phyloP scores from a whole-genome alignment of 495 filamentous ascomycete species.

The Aspergillus sclerotiicarbonarius region DNA sequence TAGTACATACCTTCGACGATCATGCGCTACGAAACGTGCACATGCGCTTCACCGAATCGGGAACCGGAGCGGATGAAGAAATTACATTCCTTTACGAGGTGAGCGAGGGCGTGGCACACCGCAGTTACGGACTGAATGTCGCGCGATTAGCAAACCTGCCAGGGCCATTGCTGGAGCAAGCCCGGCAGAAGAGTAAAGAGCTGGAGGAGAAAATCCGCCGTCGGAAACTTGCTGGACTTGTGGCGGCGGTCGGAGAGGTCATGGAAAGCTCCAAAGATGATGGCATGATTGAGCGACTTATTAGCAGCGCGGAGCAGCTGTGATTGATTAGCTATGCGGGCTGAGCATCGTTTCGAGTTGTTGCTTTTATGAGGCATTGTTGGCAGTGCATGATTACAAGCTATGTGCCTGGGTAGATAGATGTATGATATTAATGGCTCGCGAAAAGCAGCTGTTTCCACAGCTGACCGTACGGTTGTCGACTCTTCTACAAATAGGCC shows the following conservation, averaged over 20 bases:
- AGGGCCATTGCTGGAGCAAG: conserved; percentile 68
- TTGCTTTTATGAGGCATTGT: not conserved
- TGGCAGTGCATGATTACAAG: not conserved
- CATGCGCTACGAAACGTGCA: conserved; percentile 71
- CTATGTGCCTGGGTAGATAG: not conserved
- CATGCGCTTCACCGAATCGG: conserved; percentile 72
- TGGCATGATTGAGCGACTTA: conserved; percentile 33
- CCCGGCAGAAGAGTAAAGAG: conserved; percentile 73
- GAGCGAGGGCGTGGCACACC: conserved; percentile 83
- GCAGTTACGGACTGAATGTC: conserved; percentile 93
- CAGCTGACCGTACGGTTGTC: not conserved
- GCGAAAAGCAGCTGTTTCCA: not conserved
- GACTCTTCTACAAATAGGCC: not conserved
- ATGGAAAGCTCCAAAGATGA: conserved; percentile 35
- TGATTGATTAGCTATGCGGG: conserved; percentile 16
- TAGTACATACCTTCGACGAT: conserved; percentile 63
- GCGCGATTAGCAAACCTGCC: conserved; percentile 84
- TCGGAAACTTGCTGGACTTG: conserved; percentile 51
- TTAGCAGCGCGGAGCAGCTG: conserved; percentile 39
- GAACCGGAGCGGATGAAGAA: conserved; percentile 37
- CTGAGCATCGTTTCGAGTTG: not conserved
- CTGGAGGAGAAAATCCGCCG: conserved; percentile 71
- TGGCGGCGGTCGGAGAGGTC: conserved; percentile 36
- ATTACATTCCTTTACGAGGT: conserved; percentile 86
- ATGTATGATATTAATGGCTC: not conserved